phyloP scores from a whole-genome alignment of 352 stramenopile species.

The Peronosclerospora sorghi region DNA sequence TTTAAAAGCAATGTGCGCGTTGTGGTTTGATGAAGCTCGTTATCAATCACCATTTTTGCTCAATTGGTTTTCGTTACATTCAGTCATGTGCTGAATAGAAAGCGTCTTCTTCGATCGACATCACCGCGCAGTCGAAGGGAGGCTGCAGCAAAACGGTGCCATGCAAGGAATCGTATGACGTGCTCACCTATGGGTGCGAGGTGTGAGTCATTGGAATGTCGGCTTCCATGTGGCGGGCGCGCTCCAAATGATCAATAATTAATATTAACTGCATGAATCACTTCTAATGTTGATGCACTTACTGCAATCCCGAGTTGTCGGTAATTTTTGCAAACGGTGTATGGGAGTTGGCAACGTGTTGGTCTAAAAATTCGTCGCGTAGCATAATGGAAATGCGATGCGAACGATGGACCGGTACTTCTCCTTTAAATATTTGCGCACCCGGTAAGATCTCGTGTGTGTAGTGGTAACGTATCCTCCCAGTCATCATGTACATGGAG shows the following conservation, averaged over 20 bases:
- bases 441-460: constrained; percentile 76
- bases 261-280: constrained; percentile 24
- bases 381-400: constrained; percentile 80
- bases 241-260: constrained; percentile 14
- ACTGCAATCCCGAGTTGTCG: constrained; percentile 10
- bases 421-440: constrained; percentile 37
- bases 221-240: too few relatives aligned
- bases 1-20: constrained; percentile 67
- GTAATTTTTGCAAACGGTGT: constrained; percentile 19
- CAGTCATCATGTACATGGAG: constrained; percentile 84
- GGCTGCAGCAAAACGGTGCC: background rate
- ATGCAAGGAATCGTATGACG: background rate
- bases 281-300: constrained; percentile 3
- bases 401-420: constrained; percentile 53
- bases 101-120: constrained; percentile 1
- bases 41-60: constrained; percentile 1
- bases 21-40: constrained; percentile 12
- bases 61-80: constrained; percentile 2
- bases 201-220: background rate
- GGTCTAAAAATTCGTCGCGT: constrained; percentile 47
- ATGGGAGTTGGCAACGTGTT: constrained; percentile 29
- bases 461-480: constrained; percentile 76
- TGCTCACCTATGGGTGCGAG: background rate
- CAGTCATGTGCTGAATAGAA: too few relatives aligned
- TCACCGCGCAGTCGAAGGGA: constrained; percentile 4